Conservation (phyloP, 352 stramenopile genomes). For the Aphanomyces astaci region DNA sequence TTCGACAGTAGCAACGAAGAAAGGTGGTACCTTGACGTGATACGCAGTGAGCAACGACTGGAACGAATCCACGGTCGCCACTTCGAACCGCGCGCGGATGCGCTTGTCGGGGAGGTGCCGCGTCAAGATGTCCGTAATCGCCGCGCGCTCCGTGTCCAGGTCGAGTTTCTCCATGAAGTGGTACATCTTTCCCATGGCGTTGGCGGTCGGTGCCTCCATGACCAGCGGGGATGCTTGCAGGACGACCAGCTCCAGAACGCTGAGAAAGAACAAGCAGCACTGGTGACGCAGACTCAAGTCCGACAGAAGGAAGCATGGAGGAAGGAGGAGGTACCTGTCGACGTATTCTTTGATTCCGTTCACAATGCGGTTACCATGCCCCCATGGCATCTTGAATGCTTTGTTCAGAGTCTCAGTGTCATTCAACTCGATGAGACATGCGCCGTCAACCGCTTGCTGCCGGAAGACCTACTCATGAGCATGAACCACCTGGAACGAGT, state of each 20-base stretch:
- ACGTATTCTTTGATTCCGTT: slow-evolving; percentile 2
- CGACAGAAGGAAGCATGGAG: no score
- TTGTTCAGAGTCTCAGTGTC: not conserved
- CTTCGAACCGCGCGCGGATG: slow-evolving; percentile 71
- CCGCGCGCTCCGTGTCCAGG: slow-evolving; percentile 56
- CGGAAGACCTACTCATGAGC: slow-evolving; percentile 33
- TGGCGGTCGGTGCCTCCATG: slow-evolving; percentile 34
- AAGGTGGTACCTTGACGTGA: slow-evolving; percentile 33
- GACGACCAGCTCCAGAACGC: slow-evolving; percentile 66
- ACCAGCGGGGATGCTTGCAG: slow-evolving; percentile 73
- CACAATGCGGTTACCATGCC: not conserved
- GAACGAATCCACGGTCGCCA: slow-evolving; percentile 66
- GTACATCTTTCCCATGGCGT: slow-evolving; percentile 59
- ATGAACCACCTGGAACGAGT: not conserved
- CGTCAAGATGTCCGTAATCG: slow-evolving; percentile 42
- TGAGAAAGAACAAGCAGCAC: slow-evolving; percentile 15
- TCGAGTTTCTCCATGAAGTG: slow-evolving; percentile 75
- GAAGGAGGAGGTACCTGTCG: slow-evolving; percentile 5
- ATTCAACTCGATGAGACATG: slow-evolving; percentile 2
- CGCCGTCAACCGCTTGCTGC: slow-evolving; percentile 29
- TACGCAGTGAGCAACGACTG: slow-evolving; percentile 69
- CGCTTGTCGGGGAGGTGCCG: slow-evolving; percentile 46
- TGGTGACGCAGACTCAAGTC: no score
- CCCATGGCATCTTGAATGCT: not conserved
- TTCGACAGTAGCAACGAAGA: not conserved